A percentile compares a stretch with the other conserved stretches of the same genome.
These are phyloP conservation scores for Monosporascus ibericus DNA, from an alignment of 2,329 filamentous ascomycete genomes.

Conservation along the genomic window DNA sequence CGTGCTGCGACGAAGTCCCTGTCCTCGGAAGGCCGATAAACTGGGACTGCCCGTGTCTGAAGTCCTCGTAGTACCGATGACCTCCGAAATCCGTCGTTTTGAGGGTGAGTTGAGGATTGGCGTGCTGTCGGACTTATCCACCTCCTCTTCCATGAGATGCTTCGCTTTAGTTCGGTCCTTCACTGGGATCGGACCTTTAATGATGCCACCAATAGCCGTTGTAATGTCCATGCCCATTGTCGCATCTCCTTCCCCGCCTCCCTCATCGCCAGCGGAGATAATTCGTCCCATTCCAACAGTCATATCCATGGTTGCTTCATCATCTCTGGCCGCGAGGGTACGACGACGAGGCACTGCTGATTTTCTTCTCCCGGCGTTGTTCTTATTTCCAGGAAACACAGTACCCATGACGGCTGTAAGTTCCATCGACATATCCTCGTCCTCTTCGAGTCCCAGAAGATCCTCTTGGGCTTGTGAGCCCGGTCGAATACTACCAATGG, in stretches of 20 bases:
- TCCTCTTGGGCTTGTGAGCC: conserved; percentile 23
- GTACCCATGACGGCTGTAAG: conserved; percentile 61
- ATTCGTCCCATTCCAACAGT: conserved; percentile 53
- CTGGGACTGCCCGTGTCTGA: conserved; percentile 49
- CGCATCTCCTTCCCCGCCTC: conserved; percentile 27
- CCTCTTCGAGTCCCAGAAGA: conserved; percentile 34
- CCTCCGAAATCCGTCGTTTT: conserved; percentile 22
- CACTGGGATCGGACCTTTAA: conserved; percentile 34
- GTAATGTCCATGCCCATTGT: conserved; percentile 66
- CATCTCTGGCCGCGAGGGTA: conserved; percentile 29
- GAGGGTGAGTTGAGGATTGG: conserved; percentile 34
- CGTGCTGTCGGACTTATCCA: conserved; percentile 40
- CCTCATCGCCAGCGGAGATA: conserved; percentile 30
- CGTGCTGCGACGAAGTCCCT: conserved; percentile 42
- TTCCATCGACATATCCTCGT: conserved; percentile 76
- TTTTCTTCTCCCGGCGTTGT: conserved; percentile 21
- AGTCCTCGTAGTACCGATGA: conserved; percentile 30
- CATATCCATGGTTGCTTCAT: conserved; percentile 59
- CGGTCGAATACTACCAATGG: conserved; percentile 63
- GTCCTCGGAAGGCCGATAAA: conserved; percentile 46
- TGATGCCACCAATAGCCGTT: conserved; percentile 55
- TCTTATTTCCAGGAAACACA: conserved; percentile 33
- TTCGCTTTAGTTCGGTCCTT: conserved; percentile 44
- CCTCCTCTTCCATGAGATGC: conserved; percentile 54
- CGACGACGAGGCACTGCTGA: conserved; percentile 17